These are phyloP conservation scores for Populus deltoides DNA, from an alignment of 345 rosid species.

Conservation along the genomic window DNA sequence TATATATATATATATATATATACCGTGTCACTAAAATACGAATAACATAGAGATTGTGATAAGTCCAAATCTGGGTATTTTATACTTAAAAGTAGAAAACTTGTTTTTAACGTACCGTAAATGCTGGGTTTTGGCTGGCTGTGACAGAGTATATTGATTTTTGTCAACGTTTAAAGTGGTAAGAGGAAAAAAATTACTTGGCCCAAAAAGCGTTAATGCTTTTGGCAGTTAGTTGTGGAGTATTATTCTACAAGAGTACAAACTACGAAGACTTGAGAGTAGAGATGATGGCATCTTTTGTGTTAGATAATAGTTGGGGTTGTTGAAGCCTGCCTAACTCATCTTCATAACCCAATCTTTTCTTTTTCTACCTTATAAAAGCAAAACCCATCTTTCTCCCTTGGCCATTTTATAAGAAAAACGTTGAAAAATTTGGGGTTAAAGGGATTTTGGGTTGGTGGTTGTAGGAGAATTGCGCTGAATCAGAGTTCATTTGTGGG, in stretches of 20 bases:
- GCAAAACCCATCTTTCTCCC: background rate
- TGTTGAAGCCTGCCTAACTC: slow-evolving; percentile 5
- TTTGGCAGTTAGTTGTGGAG: background rate
- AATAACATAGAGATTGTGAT: background rate
- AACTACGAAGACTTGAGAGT: background rate
- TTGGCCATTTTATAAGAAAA: background rate
- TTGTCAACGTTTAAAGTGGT: background rate
- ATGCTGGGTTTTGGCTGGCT: background rate
- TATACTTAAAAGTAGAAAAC: background rate
- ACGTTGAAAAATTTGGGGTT: background rate
- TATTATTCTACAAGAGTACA: background rate
- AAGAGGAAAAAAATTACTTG: background rate
- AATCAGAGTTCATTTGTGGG: background rate
- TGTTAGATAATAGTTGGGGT: background rate
- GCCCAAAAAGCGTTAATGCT: background rate
- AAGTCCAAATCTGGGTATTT: background rate
- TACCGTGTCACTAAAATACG: too few relatives aligned
- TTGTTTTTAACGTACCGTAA: background rate
- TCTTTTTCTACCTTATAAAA: background rate
- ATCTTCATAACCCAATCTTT: background rate
- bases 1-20: background rate
- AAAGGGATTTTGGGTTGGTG: background rate
- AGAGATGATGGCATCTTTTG: background rate
- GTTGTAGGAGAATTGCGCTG: background rate
- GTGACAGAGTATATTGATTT: background rate